phyloP scores from a whole-genome alignment of 257 asterid species.

The Thymus mandschuricus region DNA sequence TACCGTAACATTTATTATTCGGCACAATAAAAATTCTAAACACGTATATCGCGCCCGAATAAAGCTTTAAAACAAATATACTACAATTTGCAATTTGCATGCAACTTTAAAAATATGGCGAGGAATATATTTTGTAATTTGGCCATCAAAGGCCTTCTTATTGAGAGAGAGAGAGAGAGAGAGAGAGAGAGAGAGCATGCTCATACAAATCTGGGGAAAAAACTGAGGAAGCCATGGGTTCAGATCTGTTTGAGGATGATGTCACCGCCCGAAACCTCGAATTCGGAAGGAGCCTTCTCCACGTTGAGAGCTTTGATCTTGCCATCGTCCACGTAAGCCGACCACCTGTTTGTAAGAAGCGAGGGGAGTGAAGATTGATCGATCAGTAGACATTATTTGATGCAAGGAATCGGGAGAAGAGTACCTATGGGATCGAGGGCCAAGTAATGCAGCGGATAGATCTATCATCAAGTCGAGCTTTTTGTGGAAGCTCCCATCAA shows the following conservation, averaged over 20 bases:
- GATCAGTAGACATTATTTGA: not conserved
- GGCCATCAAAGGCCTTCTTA: too few relatives aligned
- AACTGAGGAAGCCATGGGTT: conserved; percentile 10
- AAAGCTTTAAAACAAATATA: too few relatives aligned
- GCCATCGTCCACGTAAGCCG: conserved; percentile 91
- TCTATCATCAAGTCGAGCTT: conserved; percentile 77
- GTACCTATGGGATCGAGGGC: conserved; percentile 90
- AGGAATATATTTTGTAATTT: too few relatives aligned
- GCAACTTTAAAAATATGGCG: not conserved
- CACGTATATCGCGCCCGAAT: not conserved
- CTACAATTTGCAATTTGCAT: not conserved
- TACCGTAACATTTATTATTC: too few relatives aligned
- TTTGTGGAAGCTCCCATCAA: conserved; percentile 94
- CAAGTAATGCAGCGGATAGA: conserved; percentile 83
- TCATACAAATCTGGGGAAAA: not conserved
- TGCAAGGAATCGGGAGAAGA: conserved; percentile 4
- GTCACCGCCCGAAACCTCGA: conserved; percentile 89
- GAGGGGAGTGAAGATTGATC: conserved; percentile 1
- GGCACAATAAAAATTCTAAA: too few relatives aligned
- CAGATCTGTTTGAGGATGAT: conserved; percentile 77
- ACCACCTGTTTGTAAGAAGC: conserved; percentile 63
- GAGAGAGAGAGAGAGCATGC: conserved; percentile 5
- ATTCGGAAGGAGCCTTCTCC: conserved; percentile 83
- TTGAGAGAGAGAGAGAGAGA: too few relatives aligned
- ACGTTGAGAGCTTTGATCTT: conserved; percentile 76